A percentile compares a stretch with the other conserved stretches of the same genome.
Conservation (phyloP, 805 yeast species). For the Hanseniaspora meyeri region DNA sequence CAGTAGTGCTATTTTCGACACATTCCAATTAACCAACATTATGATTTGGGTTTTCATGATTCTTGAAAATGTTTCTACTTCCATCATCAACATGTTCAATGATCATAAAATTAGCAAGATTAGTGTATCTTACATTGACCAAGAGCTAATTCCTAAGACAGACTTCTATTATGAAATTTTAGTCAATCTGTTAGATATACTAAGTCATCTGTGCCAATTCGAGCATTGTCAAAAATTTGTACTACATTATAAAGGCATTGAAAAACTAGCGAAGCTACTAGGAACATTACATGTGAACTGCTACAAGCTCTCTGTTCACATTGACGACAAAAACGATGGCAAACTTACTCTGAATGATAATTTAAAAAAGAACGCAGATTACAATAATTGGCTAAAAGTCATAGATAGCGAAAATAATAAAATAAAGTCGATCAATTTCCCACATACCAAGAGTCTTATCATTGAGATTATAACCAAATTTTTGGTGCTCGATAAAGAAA, state of each 20-base stretch:
- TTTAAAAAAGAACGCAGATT: conserved; percentile 16
- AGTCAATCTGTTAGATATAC: conserved; percentile 26
- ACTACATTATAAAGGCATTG: conserved; percentile 29
- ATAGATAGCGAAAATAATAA: conserved; percentile 18
- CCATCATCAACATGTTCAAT: conserved; percentile 22
- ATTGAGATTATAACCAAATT: conserved; percentile 56
- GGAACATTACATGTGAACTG: conserved; percentile 27
- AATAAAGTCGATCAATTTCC: conserved; percentile 35
- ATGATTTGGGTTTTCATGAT: conserved; percentile 31
- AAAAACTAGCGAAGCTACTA: conserved; percentile 25
- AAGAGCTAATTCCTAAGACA: conserved; percentile 6
- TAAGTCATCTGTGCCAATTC: conserved; percentile 25
- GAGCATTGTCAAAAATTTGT: conserved; percentile 30
- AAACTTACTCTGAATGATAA: conserved; percentile 15
- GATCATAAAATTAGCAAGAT: conserved; percentile 8
- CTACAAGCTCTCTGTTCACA: conserved; percentile 23
- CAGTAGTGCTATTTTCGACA: conserved; percentile 30
- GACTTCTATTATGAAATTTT: conserved; percentile 23
- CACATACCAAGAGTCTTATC: conserved; percentile 52
- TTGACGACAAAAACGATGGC: conserved; percentile 19
- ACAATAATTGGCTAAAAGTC: conserved; percentile 19
- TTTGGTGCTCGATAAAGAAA: conserved; percentile 1
- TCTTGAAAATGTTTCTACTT: conserved; percentile 20
- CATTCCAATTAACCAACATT: conserved; percentile 29
- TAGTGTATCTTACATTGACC: conserved; percentile 15